Conservation (phyloP, 2,329 filamentous ascomycete genomes). For the Curvularia sp. region DNA sequence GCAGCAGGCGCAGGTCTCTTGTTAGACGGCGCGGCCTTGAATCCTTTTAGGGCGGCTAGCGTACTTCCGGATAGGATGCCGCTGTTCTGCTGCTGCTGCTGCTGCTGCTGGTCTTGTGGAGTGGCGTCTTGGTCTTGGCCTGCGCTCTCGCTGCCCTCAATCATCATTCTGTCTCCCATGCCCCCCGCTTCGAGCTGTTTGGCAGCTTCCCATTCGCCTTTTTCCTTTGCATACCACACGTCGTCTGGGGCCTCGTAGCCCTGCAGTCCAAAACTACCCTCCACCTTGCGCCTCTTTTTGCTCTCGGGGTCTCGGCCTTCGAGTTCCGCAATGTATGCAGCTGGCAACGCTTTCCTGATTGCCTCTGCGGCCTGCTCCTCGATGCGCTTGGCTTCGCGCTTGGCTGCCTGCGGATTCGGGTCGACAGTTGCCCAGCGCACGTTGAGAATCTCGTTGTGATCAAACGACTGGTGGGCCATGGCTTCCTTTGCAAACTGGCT, state of each 20-base stretch:
- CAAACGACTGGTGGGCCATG: conserved; percentile 92
- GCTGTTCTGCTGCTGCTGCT: conserved; percentile 48
- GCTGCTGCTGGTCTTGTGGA: conserved; percentile 24
- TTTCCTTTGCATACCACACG: conserved; percentile 86
- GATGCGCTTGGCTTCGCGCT: conserved; percentile 83
- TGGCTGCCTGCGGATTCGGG: conserved; percentile 93
- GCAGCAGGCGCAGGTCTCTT: conserved; percentile 62
- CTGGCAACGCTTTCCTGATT: conserved; percentile 84
- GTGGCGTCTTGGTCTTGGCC: conserved; percentile 16
- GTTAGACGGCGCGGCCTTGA: conserved; percentile 52
- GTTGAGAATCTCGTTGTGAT: conserved; percentile 91
- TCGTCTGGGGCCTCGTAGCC: conserved; percentile 95
- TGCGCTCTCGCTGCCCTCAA: conserved; percentile 55
- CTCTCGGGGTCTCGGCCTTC: conserved; percentile 90
- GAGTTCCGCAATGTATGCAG: conserved; percentile 89
- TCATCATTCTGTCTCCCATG: conserved; percentile 59
- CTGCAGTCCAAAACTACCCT: conserved; percentile 82
- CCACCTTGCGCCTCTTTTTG: conserved; percentile 85
- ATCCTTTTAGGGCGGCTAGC: conserved; percentile 75
- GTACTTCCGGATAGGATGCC: conserved; percentile 86
- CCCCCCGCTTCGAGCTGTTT: conserved; percentile 65
- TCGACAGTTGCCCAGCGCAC: conserved; percentile 97
- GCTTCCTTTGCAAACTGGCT: conserved; percentile 69
- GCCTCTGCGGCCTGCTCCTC: conserved; percentile 98
- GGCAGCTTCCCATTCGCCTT: conserved; percentile 70